Evolutionary conservation across 2,329 filamentous ascomycete genomes (phyloP), one percentile per base, ranked within the genome.

Genomic region (Alternaria sp.): DNA sequence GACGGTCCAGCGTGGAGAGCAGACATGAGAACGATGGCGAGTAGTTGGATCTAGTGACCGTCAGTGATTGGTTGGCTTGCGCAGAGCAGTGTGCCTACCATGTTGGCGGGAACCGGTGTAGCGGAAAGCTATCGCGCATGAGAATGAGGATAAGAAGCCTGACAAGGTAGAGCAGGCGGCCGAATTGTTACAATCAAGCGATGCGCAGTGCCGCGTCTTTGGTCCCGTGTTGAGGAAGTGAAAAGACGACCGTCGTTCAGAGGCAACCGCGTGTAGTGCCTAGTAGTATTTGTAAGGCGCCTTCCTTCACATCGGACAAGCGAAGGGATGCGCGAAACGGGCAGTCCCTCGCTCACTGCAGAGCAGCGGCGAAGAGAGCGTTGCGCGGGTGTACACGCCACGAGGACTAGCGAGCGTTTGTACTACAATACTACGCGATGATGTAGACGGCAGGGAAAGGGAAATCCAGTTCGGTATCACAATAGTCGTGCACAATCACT

Each of bases 1-100:
- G 71, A 70, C 43, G 61, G 54, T 18, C 46, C 46, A 54, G 62
- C 21, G 41, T 71, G 54, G 55, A 73, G 54, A 57, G 54, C 41
- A 46, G 60, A 63, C 10, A 55, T 51, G 45, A 69, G 21, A 70
- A 69, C 57, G 68, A 75, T 58, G 25, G 33, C 55, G 6, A 33
- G 15, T 63, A 60, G 30, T 45, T 45, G 60, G 20, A 54, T 46
- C 60, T 63, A 21, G 7, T 11, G 21, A 14, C n/a, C 7, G 15
- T 63, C 10, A 63, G 49, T 33, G 53, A 14, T 41, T 30, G 43
- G 44, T 33, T 1, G n/a, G 11, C 14, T 30, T 54, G 56, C 43
- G 44, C 6, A 45, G 25, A 18, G 12, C 33, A 30, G 43, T 28
- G 25, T 26, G 25, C 60, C 55, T 63, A 63, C 60, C 60, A 63